Evolutionary conservation across 805 yeast species (phyloP), one percentile per base, ranked within the genome.

Genomic region (Barnettozyma sp.): DNA sequence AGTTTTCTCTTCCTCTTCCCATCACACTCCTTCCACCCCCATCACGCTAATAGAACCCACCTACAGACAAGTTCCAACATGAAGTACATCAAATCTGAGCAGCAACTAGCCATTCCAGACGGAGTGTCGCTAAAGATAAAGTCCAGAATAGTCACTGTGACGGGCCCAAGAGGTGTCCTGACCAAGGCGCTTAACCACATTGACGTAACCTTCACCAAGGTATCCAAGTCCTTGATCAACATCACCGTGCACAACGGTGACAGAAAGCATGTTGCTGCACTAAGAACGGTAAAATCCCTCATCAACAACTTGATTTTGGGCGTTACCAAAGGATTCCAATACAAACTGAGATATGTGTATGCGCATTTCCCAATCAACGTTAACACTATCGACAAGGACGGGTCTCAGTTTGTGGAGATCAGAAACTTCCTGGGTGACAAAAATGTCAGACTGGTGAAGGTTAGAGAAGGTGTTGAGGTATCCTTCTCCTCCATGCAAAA

Each of bases 301-400:
- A 76, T 92, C 60, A 65, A 85, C 65, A 92, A 92, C 84, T 71
- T 92, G 79, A 69, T 92, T 72, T 84, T 83, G 55, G 99, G 99
- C 83, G 98, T 92, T 66, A 92, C 98, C 68, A 80, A 80, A 76
- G 98, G 97, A 71, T 90, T 73, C 94, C 80, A 84, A 74, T 92
- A 92, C 92, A 92, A 92, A 84, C 82, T 92, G 97, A 87, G 97
- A 79, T 88, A 86, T 70, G 98, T 92, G 51, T 94, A 90, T 67
- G 99, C 98, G 81, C 98, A 92, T 85, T 92, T 92, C 95, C 99
- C 98, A 69, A 92, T 94, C 73, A 92, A 92, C 73, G 96, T 92
- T 56, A 90, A 88, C 77, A 68, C 87, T 55, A 65, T 83, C 64
- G 85, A 83, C 52, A 72, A 75, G 60, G 90, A 90, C 42, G 85